phyloP scores from a whole-genome alignment of 257 asterid species.

The Ehretia macrophylla region DNA sequence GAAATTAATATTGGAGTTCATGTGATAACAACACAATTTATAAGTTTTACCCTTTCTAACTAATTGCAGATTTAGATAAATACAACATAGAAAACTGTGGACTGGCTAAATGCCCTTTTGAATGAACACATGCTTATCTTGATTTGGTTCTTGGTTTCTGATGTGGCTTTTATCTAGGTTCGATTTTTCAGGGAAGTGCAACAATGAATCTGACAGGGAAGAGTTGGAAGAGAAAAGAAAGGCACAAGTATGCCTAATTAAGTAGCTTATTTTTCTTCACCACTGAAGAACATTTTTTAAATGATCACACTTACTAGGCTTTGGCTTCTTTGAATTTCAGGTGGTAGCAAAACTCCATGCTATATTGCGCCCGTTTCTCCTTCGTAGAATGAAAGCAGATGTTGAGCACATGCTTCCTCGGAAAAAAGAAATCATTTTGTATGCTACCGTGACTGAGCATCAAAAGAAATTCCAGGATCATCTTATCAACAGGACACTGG shows the following conservation, averaged over 20 bases:
- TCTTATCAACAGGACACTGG: conserved; percentile 78
- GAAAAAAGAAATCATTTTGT: conserved; percentile 86
- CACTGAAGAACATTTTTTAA: neutral
- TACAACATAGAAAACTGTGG: no score
- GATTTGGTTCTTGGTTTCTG: conserved; percentile 11
- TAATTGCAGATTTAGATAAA: no score
- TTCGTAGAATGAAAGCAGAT: conserved; percentile 89
- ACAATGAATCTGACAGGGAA: conserved; percentile 56
- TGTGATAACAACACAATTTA: no score
- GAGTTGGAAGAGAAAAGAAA: conserved; percentile 82
- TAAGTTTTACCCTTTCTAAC: neutral
- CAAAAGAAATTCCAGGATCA: conserved; percentile 87
- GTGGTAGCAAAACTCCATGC: conserved; percentile 95
- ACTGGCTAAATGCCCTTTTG: neutral
- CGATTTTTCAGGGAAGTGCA: conserved; percentile 81
- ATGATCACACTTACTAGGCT: conserved; percentile 11
- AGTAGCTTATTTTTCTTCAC: conserved; percentile 5
- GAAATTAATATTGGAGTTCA: no score
- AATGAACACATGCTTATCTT: neutral
- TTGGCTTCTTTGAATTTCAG: conserved; percentile 35
- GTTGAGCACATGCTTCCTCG: conserved; percentile 89
- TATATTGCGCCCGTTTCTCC: conserved; percentile 89
- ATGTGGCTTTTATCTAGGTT: conserved; percentile 52
- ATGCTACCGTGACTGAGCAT: conserved; percentile 80
- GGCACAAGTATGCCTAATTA: conserved; percentile 54